Evolutionary conservation across 1,284 basidiomycete genomes (phyloP).

Genomic region (Fomitopsis betulina): DNA sequence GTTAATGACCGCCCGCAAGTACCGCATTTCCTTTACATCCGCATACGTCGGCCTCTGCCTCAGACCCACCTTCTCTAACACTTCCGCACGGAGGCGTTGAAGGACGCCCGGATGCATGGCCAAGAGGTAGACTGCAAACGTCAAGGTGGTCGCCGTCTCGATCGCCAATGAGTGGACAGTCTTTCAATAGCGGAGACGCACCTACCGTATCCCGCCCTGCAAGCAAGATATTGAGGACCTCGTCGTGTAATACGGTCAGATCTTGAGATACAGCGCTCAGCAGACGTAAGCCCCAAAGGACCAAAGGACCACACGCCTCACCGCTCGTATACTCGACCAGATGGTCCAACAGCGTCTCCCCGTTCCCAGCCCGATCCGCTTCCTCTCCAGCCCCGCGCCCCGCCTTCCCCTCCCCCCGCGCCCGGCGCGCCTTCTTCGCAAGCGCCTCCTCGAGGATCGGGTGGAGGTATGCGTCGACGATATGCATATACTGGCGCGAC

Average conservation of each 20-base stretch:
- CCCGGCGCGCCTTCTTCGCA: constrained; percentile 24
- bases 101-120: constrained; percentile 32
- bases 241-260: constrained; percentile 30
- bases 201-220: constrained; percentile 38
- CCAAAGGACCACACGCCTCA: constrained; percentile 1
- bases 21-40: constrained; percentile 34
- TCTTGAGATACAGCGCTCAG: neutral
- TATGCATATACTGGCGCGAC: constrained; percentile 13
- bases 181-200: neutral
- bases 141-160: constrained; percentile 31
- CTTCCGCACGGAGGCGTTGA: constrained; percentile 33
- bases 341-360: constrained; percentile 34
- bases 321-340: constrained; percentile 31
- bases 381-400: constrained; percentile 10
- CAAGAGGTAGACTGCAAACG: constrained; percentile 36
- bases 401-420: constrained; percentile 1
- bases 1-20: constrained; percentile 30
- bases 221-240: constrained; percentile 36
- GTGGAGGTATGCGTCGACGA: constrained; percentile 21
- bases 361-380: constrained; percentile 17
- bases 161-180: no score
- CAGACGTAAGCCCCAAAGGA: neutral
- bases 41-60: constrained; percentile 32
- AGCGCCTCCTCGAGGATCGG: constrained; percentile 39
- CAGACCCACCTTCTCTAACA: constrained; percentile 30